A percentile compares a stretch with the other conserved stretches of the same genome.
Conservation (phyloP, 2,329 filamentous ascomycete species). For the Colletotrichum destructivum region DNA sequence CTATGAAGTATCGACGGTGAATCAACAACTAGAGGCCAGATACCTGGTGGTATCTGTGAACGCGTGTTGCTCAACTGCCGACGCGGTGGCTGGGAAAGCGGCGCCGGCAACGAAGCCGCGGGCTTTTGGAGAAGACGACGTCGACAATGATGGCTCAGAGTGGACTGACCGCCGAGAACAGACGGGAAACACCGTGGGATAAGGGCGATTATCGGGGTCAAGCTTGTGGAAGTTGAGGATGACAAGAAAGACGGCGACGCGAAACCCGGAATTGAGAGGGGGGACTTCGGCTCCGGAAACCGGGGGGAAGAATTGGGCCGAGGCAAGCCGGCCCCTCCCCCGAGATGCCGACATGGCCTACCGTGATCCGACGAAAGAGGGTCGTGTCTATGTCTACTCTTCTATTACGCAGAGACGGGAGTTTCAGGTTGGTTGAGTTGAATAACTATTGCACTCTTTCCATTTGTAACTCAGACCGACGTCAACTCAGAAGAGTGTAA, state of each 20-base stretch:
- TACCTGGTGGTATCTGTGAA: too few species aligned
- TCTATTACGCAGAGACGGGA: too few species aligned
- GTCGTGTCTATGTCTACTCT: background rate
- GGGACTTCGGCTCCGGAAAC: conserved; percentile 15
- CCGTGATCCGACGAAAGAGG: background rate
- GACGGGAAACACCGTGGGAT: too few species aligned
- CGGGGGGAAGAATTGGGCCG: conserved; percentile 28
- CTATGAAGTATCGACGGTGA: too few species aligned
- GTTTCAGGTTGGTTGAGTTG: background rate
- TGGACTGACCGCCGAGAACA: background rate
- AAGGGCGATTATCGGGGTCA: fast-evolving
- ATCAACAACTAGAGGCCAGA: fast-evolving
- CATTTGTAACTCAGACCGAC: too few species aligned
- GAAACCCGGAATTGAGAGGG: background rate
- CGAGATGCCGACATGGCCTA: background rate
- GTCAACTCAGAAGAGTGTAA: too few species aligned
- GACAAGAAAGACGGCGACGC: background rate
- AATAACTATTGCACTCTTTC: background rate
- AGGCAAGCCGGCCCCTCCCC: conserved; percentile 12
- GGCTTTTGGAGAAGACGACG: background rate
- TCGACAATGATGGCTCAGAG: background rate
- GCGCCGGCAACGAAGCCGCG: background rate
- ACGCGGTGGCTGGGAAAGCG: background rate
- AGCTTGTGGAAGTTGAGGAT: background rate
- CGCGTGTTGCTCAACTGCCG: too few species aligned